A percentile compares a stretch with the other conserved stretches of the same genome.
Evolutionary conservation across 1,284 basidiomycete genomes (phyloP).

Genomic region (Ustilago esculenta): DNA sequence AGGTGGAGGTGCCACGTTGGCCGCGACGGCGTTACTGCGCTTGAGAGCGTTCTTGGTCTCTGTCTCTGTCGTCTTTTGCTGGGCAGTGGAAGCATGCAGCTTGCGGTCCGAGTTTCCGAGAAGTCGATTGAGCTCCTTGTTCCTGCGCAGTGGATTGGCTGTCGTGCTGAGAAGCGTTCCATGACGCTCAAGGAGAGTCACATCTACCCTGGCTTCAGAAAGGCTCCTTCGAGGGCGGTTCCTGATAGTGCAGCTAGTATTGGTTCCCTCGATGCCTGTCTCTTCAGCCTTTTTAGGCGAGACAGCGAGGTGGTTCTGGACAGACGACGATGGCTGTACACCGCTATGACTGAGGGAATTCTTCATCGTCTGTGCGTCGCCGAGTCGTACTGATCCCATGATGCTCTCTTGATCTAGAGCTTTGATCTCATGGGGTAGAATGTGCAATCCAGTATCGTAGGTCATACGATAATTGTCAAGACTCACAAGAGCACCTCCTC

Average conservation of each 20-base stretch:
- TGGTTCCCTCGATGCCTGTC: background rate
- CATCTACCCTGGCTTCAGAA: slow-evolving; percentile 27
- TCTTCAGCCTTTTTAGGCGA: background rate
- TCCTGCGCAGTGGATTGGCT: slow-evolving; percentile 52
- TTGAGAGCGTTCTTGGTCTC: slow-evolving; percentile 16
- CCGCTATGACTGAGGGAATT: slow-evolving; percentile 16
- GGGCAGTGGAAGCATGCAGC: slow-evolving; percentile 34
- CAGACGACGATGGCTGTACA: background rate
- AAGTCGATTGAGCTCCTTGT: slow-evolving; percentile 55
- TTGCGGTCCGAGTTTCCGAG: slow-evolving; percentile 52
- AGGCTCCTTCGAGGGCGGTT: slow-evolving; percentile 38
- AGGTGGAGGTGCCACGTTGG: slow-evolving; percentile 26
- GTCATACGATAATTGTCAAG: slow-evolving; percentile 44
- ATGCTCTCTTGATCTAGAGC: slow-evolving; percentile 53
- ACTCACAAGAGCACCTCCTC: slow-evolving; percentile 52
- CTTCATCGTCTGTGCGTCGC: slow-evolving; percentile 21
- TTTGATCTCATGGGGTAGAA: slow-evolving; percentile 47
- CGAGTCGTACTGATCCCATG: slow-evolving; percentile 33
- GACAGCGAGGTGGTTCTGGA: slow-evolving; percentile 9
- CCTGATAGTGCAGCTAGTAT: slow-evolving; percentile 12
- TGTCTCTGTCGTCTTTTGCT: slow-evolving; percentile 3
- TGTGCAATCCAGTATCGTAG: slow-evolving; percentile 45
- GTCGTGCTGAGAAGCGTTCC: slow-evolving; percentile 52
- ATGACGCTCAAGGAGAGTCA: slow-evolving; percentile 47
- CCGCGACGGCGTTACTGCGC: slow-evolving; percentile 23